Evolutionary conservation across 2,329 filamentous ascomycete genomes (phyloP).

Genomic region (Neonectria coccinea): DNA sequence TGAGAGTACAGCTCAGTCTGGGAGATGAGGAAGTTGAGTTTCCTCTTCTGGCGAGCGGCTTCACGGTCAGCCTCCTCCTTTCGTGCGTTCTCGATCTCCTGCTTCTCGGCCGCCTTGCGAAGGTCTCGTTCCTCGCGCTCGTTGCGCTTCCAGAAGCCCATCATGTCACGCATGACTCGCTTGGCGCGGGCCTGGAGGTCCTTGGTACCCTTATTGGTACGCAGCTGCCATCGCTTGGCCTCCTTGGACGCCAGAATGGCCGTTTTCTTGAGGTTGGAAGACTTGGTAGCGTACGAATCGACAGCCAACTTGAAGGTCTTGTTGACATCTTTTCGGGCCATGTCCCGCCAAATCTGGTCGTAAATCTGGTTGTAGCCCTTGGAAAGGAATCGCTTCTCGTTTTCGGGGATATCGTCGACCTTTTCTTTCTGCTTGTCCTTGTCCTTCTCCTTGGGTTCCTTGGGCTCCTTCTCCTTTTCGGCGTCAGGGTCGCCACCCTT

Average conservation of each 20-base stretch:
- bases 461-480: conserved; percentile 58
- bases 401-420: conserved; percentile 63
- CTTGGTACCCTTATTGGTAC: conserved; percentile 98
- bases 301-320: conserved; percentile 92
- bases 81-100: conserved; percentile 95
- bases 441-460: conserved; percentile 65
- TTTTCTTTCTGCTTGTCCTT: conserved; percentile 65
- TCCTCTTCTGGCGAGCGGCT: conserved; percentile 96
- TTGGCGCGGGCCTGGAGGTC: conserved; percentile 97
- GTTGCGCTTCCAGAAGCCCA: conserved; percentile 99
- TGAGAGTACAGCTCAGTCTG: conserved; percentile 99
- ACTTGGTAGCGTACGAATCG: conserved; percentile 85
- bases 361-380: conserved; percentile 98
- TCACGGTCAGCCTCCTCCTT: conserved; percentile 98
- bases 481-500: conserved; percentile 58
- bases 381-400: conserved; percentile 79
- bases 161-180: conserved; percentile 99
- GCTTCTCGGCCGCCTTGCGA: conserved; percentile 92
- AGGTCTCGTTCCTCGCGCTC: conserved; percentile 96
- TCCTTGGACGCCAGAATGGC: conserved; percentile 97
- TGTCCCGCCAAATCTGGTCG: conserved; percentile 95
- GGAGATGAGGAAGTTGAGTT: conserved; percentile 99
- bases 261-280: conserved; percentile 97
- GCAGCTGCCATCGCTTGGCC: conserved; percentile 95
- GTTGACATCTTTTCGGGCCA: conserved; percentile 91